A percentile compares a stretch with the other conserved stretches of the same genome.
Evolutionary conservation across 2,329 filamentous ascomycete genomes (phyloP).

Genomic region (Hypoxylon sp.): DNA sequence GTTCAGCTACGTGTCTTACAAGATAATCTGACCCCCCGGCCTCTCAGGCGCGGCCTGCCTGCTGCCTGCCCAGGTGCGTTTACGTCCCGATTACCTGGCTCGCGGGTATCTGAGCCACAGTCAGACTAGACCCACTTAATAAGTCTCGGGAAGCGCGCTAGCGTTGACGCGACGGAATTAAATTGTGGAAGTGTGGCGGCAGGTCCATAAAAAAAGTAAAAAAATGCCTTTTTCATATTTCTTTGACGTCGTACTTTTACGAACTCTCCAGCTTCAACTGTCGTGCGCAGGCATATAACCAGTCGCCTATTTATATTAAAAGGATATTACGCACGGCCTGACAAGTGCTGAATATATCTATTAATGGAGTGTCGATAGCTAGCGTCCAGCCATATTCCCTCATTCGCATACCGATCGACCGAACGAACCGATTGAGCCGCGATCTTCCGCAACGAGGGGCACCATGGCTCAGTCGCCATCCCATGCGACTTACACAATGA

Average conservation of each 20-base stretch:
- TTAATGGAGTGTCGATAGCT: constrained; percentile 39
- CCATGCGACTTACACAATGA: constrained; percentile 48
- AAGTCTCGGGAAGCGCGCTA: constrained; percentile 33
- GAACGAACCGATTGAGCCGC: constrained; percentile 9
- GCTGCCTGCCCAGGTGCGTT: constrained; percentile 13
- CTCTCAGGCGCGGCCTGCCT: constrained; percentile 23
- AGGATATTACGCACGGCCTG: background rate
- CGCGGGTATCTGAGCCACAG: constrained; percentile 39
- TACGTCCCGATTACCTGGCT: constrained; percentile 35
- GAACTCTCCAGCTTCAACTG: constrained; percentile 11
- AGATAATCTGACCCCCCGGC: constrained; percentile 15
- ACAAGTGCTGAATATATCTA: background rate
- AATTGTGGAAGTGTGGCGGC: constrained; percentile 31
- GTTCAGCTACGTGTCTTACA: constrained; percentile 28
- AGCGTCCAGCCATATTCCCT: background rate
- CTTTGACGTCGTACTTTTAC: constrained; percentile 28
- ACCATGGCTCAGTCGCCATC: constrained; percentile 43
- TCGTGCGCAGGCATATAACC: background rate
- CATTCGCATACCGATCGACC: background rate
- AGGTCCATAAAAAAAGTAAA: constrained; percentile 38
- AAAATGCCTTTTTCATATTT: constrained; percentile 19
- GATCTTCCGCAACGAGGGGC: constrained; percentile 17
- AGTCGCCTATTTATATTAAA: background rate
- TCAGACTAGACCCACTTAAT: constrained; percentile 36
- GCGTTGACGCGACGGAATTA: constrained; percentile 28